Evolutionary conservation across 331 rosid species (phyloP).

Genomic region (Rosa hybrid): DNA sequence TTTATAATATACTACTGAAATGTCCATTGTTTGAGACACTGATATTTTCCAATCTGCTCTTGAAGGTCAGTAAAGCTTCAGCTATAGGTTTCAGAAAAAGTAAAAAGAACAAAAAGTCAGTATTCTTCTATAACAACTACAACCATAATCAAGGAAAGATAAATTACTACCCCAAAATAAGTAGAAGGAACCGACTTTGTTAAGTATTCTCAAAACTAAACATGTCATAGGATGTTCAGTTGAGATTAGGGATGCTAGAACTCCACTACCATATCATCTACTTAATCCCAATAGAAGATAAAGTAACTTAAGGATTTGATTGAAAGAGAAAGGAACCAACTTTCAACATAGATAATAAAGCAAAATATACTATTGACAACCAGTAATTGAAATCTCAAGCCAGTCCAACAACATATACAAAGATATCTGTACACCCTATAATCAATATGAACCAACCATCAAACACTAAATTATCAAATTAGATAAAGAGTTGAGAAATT

Average conservation of each 20-base stretch:
- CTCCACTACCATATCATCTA: background rate
- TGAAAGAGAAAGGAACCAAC: background rate
- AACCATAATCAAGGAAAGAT: background rate
- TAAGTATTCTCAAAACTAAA: background rate
- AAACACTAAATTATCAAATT: background rate
- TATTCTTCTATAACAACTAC: background rate
- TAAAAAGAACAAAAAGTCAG: background rate
- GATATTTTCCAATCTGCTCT: conserved; percentile 32
- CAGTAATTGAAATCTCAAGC: background rate
- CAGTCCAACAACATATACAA: background rate
- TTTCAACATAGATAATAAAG: background rate
- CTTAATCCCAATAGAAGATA: background rate
- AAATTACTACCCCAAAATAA: background rate
- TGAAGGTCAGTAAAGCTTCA: conserved; percentile 51
- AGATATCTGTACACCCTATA: background rate
- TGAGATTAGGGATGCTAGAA: background rate
- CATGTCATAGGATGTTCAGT: background rate
- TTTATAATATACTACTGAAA: conserved; percentile 37
- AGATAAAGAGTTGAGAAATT: no score
- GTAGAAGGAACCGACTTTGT: background rate
- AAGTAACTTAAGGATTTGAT: background rate
- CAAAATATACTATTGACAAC: background rate
- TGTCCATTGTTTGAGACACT: conserved; percentile 46
- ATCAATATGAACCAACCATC: background rate
- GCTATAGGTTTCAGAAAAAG: conserved; percentile 35